Percentiles rank a stretch among this genome's conserved stretches.
Conservation (phyloP, 441 rosid species). For the Erysimum cheiri region DNA sequence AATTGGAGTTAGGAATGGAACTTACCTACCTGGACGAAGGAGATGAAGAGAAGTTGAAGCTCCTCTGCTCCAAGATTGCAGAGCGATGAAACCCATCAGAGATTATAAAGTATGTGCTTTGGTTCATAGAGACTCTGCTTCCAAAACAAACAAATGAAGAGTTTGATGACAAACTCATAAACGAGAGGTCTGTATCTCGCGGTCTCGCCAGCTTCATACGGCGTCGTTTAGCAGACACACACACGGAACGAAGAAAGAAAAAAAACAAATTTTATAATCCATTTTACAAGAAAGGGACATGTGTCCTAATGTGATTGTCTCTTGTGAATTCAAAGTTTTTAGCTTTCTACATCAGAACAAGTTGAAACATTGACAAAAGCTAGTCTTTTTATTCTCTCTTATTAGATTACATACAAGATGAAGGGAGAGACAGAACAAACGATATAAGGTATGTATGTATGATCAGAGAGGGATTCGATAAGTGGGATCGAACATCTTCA, state of each 20-base stretch:
- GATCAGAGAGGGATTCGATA: constrained; percentile 53
- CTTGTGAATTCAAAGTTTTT: constrained; percentile 8
- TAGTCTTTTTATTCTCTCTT: constrained; percentile 18
- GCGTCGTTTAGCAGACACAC: constrained; percentile 33
- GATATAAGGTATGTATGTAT: constrained; percentile 1
- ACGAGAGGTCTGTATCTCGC: constrained; percentile 36
- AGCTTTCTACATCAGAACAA: constrained; percentile 26
- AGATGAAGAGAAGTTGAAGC: constrained; percentile 33
- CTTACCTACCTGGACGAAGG: constrained; percentile 43
- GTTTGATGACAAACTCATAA: too few species aligned
- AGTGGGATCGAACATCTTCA: constrained; percentile 90
- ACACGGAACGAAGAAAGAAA: too few species aligned
- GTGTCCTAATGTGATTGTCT: too few species aligned
- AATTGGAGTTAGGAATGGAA: constrained; percentile 13
- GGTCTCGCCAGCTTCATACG: constrained; percentile 7
- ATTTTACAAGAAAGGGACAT: too few species aligned
- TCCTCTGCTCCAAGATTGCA: constrained; percentile 46
- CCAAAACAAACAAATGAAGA: too few species aligned
- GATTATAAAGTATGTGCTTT: constrained; percentile 12
- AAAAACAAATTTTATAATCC: too few species aligned
- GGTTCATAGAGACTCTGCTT: constrained; percentile 27
- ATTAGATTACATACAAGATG: constrained; percentile 13
- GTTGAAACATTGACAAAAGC: background rate
- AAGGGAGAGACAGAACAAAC: constrained; percentile 10
- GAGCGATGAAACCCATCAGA: constrained; percentile 53